A percentile compares a stretch with the other conserved stretches of the same genome.
Evolutionary conservation across 352 stramenopile species (phyloP).

Genomic region (Globisporangium lucens): DNA sequence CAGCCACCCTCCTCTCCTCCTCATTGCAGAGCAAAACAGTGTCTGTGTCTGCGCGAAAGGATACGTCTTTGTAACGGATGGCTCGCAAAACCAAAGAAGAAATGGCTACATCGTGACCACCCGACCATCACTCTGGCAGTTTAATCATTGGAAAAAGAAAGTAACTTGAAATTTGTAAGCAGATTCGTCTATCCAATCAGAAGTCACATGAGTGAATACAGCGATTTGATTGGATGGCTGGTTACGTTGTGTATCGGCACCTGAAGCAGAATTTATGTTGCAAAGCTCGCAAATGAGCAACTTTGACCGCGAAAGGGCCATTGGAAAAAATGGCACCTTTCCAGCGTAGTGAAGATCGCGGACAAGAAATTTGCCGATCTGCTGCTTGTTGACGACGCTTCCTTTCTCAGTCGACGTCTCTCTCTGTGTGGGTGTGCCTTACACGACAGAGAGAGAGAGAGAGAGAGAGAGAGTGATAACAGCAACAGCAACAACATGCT

Average conservation of each 20-base stretch:
- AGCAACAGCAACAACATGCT: background rate
- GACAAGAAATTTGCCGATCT: background rate
- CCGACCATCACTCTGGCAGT: background rate
- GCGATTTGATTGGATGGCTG: too few relatives aligned
- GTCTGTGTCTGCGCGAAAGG: background rate
- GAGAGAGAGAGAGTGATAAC: too few relatives aligned
- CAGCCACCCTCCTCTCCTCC: background rate
- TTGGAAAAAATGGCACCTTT: background rate
- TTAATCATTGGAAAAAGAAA: conserved; percentile 4
- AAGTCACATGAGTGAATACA: too few relatives aligned
- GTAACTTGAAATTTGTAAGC: conserved; percentile 7
- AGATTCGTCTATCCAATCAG: too few relatives aligned
- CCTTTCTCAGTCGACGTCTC: too few relatives aligned
- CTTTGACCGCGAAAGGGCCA: too few relatives aligned
- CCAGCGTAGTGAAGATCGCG: background rate
- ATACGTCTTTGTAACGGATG: background rate
- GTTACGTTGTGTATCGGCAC: too few relatives aligned
- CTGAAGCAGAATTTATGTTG: too few relatives aligned
- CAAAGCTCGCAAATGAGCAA: too few relatives aligned
- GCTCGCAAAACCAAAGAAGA: background rate
- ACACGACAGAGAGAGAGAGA: too few relatives aligned
- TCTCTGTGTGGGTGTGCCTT: too few relatives aligned
- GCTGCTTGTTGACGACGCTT: background rate
- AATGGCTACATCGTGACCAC: conserved; percentile 7
- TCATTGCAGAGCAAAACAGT: background rate